Percentiles rank a stretch among this genome's conserved stretches.
Conservation (phyloP, 1,139 yeast species). For the Kodamaea sp. region DNA sequence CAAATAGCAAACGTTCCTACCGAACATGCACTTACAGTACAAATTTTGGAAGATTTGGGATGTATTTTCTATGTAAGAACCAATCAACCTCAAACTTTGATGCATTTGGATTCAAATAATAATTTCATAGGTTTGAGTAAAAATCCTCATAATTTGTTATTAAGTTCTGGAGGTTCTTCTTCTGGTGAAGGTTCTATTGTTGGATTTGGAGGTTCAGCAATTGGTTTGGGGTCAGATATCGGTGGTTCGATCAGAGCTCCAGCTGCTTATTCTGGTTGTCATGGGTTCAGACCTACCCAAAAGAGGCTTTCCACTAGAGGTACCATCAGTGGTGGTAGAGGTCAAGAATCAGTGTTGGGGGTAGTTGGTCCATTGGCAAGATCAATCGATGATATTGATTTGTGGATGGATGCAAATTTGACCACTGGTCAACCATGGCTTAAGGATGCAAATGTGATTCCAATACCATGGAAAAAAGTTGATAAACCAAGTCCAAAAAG, state of each 20-base stretch:
- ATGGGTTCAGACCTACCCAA: conserved; percentile 67
- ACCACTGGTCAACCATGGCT: conserved; percentile 70
- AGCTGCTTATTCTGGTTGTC: conserved; percentile 65
- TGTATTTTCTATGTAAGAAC: conserved; percentile 57
- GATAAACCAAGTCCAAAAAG: conserved; percentile 26
- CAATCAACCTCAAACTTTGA: conserved; percentile 45
- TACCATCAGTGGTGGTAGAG: conserved; percentile 51
- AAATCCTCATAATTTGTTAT: conserved; percentile 39
- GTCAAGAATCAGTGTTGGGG: conserved; percentile 57
- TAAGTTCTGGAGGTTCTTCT: conserved; percentile 60
- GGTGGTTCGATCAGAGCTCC: conserved; percentile 80
- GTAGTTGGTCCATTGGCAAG: conserved; percentile 64
- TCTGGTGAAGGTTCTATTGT: conserved; percentile 76
- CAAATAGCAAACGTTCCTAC: conserved; percentile 46
- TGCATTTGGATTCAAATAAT: conserved; percentile 46
- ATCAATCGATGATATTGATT: conserved; percentile 59
- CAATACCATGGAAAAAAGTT: conserved; percentile 61
- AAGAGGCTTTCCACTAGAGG: conserved; percentile 54
- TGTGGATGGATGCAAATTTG: conserved; percentile 54
- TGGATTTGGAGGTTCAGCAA: conserved; percentile 58
- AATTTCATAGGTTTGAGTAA: conserved; percentile 37
- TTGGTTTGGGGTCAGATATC: conserved; percentile 75
- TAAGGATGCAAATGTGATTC: conserved; percentile 51
- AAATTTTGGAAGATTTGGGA: conserved; percentile 57
- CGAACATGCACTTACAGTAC: conserved; percentile 49